Evolutionary conservation across 2,329 filamentous ascomycete genomes (phyloP).

Genomic region (Clathrospora elynae): DNA sequence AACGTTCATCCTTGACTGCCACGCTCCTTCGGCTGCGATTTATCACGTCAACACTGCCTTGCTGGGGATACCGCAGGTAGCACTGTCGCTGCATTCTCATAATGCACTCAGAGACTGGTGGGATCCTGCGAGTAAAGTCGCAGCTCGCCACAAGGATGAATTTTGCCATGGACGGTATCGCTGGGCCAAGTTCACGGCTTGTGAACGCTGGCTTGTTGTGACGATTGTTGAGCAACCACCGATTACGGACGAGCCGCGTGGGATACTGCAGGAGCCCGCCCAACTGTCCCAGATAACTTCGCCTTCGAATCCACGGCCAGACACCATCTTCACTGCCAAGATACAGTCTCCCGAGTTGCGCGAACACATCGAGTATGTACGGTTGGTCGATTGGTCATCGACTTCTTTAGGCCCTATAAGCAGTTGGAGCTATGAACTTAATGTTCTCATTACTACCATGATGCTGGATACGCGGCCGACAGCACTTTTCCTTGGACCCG

Average conservation of each 20-base stretch:
- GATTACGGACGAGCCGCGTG: neutral
- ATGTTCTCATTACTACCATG: slow-evolving; percentile 12
- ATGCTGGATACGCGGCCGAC: slow-evolving; percentile 22
- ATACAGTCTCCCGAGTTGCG: slow-evolving; percentile 15
- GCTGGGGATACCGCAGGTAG: slow-evolving; percentile 11
- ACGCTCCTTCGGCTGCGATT: slow-evolving; percentile 5
- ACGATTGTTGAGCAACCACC: slow-evolving; percentile 7
- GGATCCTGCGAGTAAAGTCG: slow-evolving; percentile 15
- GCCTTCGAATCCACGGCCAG: slow-evolving; percentile 2
- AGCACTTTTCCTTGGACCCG: slow-evolving; percentile 19
- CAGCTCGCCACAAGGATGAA: slow-evolving; percentile 7
- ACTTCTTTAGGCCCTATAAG: slow-evolving; percentile 18
- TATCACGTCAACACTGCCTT: slow-evolving; percentile 17
- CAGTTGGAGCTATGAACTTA: slow-evolving; percentile 17
- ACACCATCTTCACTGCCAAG: slow-evolving; percentile 18
- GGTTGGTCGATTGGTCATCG: slow-evolving; percentile 14
- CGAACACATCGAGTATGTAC: slow-evolving; percentile 14
- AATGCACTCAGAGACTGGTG: slow-evolving; percentile 20
- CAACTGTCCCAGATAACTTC: slow-evolving; percentile 1
- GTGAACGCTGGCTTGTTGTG: slow-evolving; percentile 14
- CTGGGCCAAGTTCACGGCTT: slow-evolving; percentile 14
- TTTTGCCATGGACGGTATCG: slow-evolving; percentile 17
- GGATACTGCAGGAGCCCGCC: neutral
- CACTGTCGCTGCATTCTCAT: slow-evolving; percentile 8
- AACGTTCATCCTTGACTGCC: slow-evolving; percentile 20